Conservation (phyloP, 306 rosid genomes). For the Mucuna pruriens region DNA sequence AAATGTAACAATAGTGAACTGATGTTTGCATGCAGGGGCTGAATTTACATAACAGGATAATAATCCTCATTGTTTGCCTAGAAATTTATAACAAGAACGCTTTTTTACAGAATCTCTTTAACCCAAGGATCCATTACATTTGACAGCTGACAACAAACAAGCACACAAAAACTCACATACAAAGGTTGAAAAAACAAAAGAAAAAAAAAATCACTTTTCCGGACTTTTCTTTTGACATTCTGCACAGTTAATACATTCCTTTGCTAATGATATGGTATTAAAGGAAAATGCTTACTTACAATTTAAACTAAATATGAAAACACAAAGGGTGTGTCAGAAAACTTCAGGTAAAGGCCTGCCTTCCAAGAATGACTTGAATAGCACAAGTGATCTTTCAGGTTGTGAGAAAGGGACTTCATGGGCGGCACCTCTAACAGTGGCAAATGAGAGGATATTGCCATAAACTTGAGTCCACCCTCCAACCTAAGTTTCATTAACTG, state of each 20-base stretch:
- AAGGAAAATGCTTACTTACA: conserved; percentile 51
- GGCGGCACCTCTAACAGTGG: conserved; percentile 95
- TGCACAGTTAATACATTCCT: conserved; percentile 49
- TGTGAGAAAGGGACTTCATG: conserved; percentile 98
- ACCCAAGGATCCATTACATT: conserved; percentile 37
- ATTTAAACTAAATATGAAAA: conserved; percentile 35
- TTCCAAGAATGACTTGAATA: conserved; percentile 80
- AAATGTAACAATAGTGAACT: not conserved
- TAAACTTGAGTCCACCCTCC: conserved; percentile 99
- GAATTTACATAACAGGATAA: not conserved
- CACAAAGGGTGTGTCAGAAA: conserved; percentile 52
- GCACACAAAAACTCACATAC: conserved; percentile 29
- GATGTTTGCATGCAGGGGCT: conserved; percentile 12
- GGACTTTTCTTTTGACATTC: conserved; percentile 40
- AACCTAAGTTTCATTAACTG: conserved; percentile 59
- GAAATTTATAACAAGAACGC: conserved; percentile 13
- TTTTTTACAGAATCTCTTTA: conserved; percentile 37
- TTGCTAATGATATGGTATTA: conserved; percentile 42
- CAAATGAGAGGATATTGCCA: conserved; percentile 86
- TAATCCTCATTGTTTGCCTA: not conserved
- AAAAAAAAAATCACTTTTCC: not conserved
- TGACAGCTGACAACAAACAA: conserved; percentile 31
- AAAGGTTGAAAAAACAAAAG: conserved; percentile 17
- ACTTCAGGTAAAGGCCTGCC: conserved; percentile 77
- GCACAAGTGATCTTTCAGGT: conserved; percentile 89